A percentile compares a stretch with the other conserved stretches of the same genome.
Evolutionary conservation across 129 eudicot genomes (phyloP).

Genomic region (Rutidosis leptorrhynchoides): DNA sequence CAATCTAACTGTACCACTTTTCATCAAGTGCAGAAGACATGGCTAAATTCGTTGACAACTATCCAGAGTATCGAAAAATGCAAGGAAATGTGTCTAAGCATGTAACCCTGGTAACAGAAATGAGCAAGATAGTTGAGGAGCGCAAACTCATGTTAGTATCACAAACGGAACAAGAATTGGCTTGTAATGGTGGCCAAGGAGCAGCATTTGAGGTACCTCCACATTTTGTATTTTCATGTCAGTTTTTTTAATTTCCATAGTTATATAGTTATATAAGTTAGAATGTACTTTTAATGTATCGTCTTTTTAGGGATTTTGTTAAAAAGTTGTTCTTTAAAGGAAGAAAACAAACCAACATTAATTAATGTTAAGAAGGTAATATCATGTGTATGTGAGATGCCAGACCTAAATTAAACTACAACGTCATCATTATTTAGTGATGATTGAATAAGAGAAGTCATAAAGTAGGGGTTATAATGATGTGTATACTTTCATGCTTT

Average conservation of each 20-base stretch:
- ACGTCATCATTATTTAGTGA: background rate
- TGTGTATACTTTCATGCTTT: slow-evolving; percentile 11
- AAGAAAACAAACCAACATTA: background rate
- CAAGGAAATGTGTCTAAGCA: slow-evolving; percentile 98
- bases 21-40: slow-evolving; percentile 76
- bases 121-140: slow-evolving; percentile 98
- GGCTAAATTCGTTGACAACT: slow-evolving; percentile 98
- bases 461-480: background rate
- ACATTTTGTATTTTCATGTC: slow-evolving; percentile 4
- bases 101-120: slow-evolving; percentile 94
- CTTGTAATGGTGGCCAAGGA: slow-evolving; percentile 99
- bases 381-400: background rate
- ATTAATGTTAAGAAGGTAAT: background rate
- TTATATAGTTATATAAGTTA: background rate
- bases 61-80: slow-evolving; percentile 92
- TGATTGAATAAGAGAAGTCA: background rate
- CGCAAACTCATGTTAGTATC: slow-evolving; percentile 95
- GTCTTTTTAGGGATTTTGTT: background rate
- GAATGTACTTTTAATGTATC: background rate
- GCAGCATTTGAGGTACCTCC: slow-evolving; percentile 89
- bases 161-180: slow-evolving; percentile 93
- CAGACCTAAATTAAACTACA: background rate
- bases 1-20: slow-evolving; percentile 7
- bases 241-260: background rate
- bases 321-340: background rate